Evolutionary conservation across 2,329 filamentous ascomycete species (phyloP).

Genomic region (Scedosporium apiospermum): DNA sequence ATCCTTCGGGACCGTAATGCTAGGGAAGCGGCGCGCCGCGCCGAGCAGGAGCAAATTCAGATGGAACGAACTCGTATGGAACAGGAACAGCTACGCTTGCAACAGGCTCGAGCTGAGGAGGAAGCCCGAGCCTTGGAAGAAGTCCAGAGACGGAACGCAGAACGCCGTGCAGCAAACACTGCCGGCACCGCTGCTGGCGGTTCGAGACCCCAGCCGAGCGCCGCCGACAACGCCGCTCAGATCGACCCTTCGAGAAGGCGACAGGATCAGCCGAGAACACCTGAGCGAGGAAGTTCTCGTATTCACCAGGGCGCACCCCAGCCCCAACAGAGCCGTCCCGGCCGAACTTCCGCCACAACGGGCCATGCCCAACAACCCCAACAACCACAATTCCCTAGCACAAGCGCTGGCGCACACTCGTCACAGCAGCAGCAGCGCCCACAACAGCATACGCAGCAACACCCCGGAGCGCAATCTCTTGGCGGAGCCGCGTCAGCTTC

Average conservation of each 20-base stretch:
- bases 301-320: conserved; percentile 3
- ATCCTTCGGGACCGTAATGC: conserved; percentile 84
- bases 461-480: conserved; percentile 12
- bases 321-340: conserved; percentile 9
- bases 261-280: conserved; percentile 11
- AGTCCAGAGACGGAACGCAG: conserved; percentile 45
- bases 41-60: conserved; percentile 53
- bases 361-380: conserved; percentile 7
- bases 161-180: conserved; percentile 47
- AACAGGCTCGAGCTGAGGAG: conserved; percentile 48
- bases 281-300: not conserved
- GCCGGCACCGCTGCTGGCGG: conserved; percentile 36
- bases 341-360: conserved; percentile 11
- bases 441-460: conserved; percentile 12
- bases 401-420: not conserved
- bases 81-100: conserved; percentile 48
- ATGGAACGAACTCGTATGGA: conserved; percentile 48
- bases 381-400: not conserved
- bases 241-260: conserved; percentile 13
- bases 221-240: conserved; percentile 16
- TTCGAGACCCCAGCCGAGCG: conserved; percentile 14
- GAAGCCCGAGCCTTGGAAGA: conserved; percentile 47
- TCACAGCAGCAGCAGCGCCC: conserved; percentile 4
- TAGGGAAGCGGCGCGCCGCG: conserved; percentile 61
- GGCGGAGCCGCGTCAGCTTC: conserved; percentile 16